These are phyloP conservation scores for Tulasnella sp. DNA, from an alignment of 768 basidiomycete species.

Conservation along the genomic window DNA sequence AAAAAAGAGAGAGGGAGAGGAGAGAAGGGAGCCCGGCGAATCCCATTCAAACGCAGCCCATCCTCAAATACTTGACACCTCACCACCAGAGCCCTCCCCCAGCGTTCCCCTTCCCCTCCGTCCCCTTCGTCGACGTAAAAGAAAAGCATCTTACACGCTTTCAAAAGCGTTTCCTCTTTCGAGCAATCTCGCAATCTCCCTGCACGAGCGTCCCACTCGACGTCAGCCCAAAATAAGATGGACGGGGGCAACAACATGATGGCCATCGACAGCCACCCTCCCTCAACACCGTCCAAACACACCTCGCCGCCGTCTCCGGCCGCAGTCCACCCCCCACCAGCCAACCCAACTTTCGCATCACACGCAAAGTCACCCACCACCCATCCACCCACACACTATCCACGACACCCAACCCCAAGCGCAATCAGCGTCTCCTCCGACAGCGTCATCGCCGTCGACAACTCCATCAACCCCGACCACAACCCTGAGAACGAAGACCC, in stretches of 20 bases:
- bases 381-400: not conserved
- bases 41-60: conserved; percentile 24
- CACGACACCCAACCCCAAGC: conserved; percentile 1
- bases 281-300: conserved; percentile 22
- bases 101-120: not conserved
- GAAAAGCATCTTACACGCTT: not conserved
- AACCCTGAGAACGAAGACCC: not conserved
- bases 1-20: not conserved
- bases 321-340: conserved; percentile 2
- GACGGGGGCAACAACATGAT: not conserved
- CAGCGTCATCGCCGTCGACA: conserved; percentile 3
- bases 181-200: not conserved
- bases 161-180: not conserved
- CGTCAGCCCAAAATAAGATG: not conserved
- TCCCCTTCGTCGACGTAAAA: not conserved
- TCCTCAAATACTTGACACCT: conserved; percentile 1
- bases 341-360: not conserved
- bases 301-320: conserved; percentile 16
- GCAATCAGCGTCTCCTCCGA: not conserved
- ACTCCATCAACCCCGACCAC: conserved; percentile 6
- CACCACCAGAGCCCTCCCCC: not conserved
- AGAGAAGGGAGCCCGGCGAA: conserved; percentile 9
- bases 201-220: not conserved
- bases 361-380: conserved; percentile 1
- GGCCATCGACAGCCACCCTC: conserved; percentile 14